phyloP scores from a whole-genome alignment of 257 asterid species.

The Solanum commersonii region DNA sequence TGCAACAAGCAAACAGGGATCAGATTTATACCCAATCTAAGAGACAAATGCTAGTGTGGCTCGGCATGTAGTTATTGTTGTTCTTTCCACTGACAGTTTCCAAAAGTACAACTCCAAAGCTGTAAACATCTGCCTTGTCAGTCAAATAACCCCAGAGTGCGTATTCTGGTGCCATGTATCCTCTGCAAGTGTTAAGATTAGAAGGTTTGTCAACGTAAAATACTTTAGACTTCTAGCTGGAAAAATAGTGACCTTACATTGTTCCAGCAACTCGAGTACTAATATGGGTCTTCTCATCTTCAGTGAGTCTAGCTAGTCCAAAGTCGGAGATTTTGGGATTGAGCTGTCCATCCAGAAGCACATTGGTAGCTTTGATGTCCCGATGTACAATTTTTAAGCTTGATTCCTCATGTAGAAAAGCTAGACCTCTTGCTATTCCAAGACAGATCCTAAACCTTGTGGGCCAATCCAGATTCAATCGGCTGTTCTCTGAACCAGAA shows the following conservation, averaged over 20 bases:
- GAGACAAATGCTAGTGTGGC: constrained; percentile 3
- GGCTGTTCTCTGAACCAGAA: constrained; percentile 18
- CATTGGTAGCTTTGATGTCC: constrained; percentile 26
- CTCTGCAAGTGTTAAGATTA: constrained; percentile 9
- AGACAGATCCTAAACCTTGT: constrained; percentile 19
- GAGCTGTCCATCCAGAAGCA: constrained; percentile 18
- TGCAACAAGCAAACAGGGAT: not conserved
- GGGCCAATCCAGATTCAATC: constrained; percentile 19
- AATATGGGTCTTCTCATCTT: constrained; percentile 20
- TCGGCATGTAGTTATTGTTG: constrained; percentile 6
- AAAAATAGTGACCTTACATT: not conserved
- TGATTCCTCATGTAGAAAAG: constrained; percentile 29
- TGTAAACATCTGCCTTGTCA: constrained; percentile 29
- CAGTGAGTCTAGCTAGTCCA: constrained; percentile 25
- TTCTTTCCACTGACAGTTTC: constrained; percentile 25
- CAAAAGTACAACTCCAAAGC: constrained; percentile 28
- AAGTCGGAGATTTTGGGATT: constrained; percentile 27
- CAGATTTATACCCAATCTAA: constrained; percentile 19
- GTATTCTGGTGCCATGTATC: constrained; percentile 38
- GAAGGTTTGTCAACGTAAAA: not conserved
- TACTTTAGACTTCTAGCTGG: not conserved
- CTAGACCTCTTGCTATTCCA: constrained; percentile 30
- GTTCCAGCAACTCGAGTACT: constrained; percentile 31
- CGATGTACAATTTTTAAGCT: constrained; percentile 21
- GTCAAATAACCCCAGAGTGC: constrained; percentile 25